These are phyloP conservation scores for Pestalotiopsis sp. DNA, from an alignment of 2,329 filamentous ascomycete genomes.

Conservation along the genomic window DNA sequence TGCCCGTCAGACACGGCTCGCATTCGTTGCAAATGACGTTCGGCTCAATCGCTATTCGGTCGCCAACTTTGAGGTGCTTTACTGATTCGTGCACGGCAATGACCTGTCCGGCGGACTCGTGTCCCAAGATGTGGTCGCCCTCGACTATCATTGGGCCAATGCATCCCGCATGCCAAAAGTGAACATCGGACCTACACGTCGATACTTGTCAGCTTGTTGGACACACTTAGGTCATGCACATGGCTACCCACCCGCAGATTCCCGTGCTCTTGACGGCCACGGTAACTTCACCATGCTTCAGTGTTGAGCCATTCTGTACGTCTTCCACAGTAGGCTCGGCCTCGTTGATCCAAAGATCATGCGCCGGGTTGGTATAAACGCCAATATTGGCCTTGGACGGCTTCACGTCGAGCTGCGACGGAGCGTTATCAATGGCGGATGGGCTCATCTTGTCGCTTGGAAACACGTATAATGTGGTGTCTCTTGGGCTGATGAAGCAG, in stretches of 20 bases:
- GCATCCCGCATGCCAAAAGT: constrained; percentile 95
- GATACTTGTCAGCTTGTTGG: constrained; percentile 18
- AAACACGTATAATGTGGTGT: neutral
- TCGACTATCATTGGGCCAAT: constrained; percentile 96
- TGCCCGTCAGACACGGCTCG: constrained; percentile 87
- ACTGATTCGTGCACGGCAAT: constrained; percentile 83
- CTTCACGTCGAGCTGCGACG: constrained; percentile 22
- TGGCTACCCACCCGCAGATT: constrained; percentile 77
- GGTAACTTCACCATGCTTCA: constrained; percentile 84
- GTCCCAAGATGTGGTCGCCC: constrained; percentile 87
- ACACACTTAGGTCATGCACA: neutral
- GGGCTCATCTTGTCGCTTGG: constrained; percentile 14
- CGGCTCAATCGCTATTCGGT: constrained; percentile 91
- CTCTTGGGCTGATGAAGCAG: neutral
- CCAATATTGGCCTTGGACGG: constrained; percentile 85
- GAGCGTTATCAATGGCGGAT: constrained; percentile 7
- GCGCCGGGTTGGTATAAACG: constrained; percentile 91
- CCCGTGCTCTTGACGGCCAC: constrained; percentile 91
- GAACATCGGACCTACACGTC: constrained; percentile 75
- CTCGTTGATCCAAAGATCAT: constrained; percentile 87
- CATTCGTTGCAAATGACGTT: constrained; percentile 91
- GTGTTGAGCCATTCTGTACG: constrained; percentile 66
- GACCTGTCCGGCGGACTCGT: constrained; percentile 87
- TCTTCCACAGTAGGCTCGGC: constrained; percentile 76
- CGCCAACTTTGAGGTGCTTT: constrained; percentile 75